Percentiles rank a stretch among this genome's conserved stretches.
Conservation (phyloP, 306 rosid species). For the Betula pendula region DNA sequence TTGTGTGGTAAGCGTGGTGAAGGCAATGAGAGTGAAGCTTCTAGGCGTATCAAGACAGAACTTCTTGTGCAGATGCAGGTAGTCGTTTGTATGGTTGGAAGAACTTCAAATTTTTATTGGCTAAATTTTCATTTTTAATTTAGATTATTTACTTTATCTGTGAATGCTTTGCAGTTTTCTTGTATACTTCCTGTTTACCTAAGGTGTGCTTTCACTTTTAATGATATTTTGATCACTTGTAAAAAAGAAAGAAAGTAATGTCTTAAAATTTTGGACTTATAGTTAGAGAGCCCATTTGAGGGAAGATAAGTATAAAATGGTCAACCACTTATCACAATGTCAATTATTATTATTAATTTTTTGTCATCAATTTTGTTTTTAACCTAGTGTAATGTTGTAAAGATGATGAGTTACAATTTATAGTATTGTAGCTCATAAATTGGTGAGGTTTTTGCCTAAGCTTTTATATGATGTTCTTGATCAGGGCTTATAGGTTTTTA, state of each 20-base stretch:
- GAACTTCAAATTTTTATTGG: constrained; percentile 3
- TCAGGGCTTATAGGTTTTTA: neutral
- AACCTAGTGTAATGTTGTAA: neutral
- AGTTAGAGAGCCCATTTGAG: neutral
- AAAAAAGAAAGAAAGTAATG: no score
- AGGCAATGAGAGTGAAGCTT: constrained; percentile 99
- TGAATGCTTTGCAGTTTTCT: neutral
- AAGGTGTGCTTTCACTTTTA: no score
- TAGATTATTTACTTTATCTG: neutral
- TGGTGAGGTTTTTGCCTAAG: neutral
- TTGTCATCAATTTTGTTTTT: neutral
- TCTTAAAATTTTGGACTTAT: neutral
- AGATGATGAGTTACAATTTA: neutral
- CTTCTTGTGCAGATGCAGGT: constrained; percentile 99
- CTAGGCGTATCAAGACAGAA: constrained; percentile 97
- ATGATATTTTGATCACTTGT: no score
- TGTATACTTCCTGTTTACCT: neutral
- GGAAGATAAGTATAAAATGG: neutral
- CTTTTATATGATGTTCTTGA: neutral
- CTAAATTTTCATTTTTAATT: neutral
- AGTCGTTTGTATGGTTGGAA: constrained; percentile 36
- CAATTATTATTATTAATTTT: neutral
- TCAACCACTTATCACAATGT: neutral
- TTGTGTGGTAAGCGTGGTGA: constrained; percentile 97
- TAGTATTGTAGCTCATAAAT: neutral